Evolutionary conservation across 805 yeast species (phyloP).

Genomic region (Zygoascus bituminiphila): DNA sequence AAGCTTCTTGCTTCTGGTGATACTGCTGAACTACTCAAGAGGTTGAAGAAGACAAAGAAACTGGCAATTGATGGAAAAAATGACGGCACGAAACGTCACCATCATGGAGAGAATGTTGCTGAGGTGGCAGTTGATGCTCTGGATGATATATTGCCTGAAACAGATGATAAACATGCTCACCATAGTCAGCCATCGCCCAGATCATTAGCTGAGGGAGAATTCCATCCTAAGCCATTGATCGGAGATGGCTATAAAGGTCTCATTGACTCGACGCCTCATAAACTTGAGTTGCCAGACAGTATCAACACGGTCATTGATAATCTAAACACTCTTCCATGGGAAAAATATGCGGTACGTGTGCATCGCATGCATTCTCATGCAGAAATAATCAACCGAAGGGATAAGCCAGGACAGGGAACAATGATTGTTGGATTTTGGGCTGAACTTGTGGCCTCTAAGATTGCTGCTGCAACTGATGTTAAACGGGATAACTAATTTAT

Average conservation of each 20-base stretch:
- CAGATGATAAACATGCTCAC: not conserved
- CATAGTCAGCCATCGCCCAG: not conserved
- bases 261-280: constrained; percentile 12
- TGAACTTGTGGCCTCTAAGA: constrained; percentile 7
- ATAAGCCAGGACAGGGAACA: constrained; percentile 24
- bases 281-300: constrained; percentile 29
- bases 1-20: not conserved
- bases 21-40: not conserved
- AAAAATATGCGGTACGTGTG: constrained; percentile 64
- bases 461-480: not conserved
- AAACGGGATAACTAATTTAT: not conserved
- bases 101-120: constrained; percentile 8
- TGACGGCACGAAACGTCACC: not conserved
- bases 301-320: constrained; percentile 39
- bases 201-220: constrained; percentile 3
- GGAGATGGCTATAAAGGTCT: constrained; percentile 14
- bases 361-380: constrained; percentile 78
- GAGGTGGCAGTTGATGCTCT: constrained; percentile 13
- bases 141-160: constrained; percentile 12
- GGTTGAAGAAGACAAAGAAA: not conserved
- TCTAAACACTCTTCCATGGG: constrained; percentile 63
- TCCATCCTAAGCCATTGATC: constrained; percentile 4
- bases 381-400: constrained; percentile 63
- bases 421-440: constrained; percentile 21
- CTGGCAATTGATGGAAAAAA: not conserved